A percentile compares a stretch with the other conserved stretches of the same genome.
Conservation (phyloP, 345 rosid genomes). For the Viola odorata region DNA sequence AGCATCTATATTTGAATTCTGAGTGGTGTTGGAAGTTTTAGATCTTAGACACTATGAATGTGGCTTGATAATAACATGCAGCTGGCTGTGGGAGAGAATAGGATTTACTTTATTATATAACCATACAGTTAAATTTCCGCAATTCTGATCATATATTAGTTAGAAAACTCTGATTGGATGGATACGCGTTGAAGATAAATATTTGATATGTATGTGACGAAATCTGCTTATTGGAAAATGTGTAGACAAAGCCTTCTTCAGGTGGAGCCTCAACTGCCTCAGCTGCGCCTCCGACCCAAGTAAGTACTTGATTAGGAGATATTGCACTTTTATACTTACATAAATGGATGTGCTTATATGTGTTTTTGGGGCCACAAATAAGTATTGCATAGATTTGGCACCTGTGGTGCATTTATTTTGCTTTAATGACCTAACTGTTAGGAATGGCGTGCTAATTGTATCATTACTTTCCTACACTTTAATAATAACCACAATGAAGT, state of each 20-base stretch:
- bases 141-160: too few relatives aligned
- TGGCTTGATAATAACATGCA: too few relatives aligned
- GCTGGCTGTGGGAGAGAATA: too few relatives aligned
- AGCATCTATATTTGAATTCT: too few relatives aligned
- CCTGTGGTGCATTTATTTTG: background rate
- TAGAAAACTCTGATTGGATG: too few relatives aligned
- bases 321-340: background rate
- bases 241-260: conserved; percentile 12
- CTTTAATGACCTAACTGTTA: background rate
- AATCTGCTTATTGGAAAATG: background rate
- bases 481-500: too few relatives aligned
- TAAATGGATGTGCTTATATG: background rate
- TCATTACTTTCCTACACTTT: too few relatives aligned
- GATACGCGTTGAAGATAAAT: too few relatives aligned
- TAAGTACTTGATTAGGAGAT: background rate
- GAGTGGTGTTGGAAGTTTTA: too few relatives aligned
- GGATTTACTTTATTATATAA: too few relatives aligned
- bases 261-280: conserved; percentile 10
- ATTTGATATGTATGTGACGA: background rate
- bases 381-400: background rate
- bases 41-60: too few relatives aligned
- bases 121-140: too few relatives aligned
- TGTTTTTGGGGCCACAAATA: background rate
- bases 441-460: background rate
- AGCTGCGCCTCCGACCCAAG: conserved; percentile 3